Evolutionary conservation across 2,329 filamentous ascomycete species (phyloP).

Genomic region (Pseudohalonectria lignicola): DNA sequence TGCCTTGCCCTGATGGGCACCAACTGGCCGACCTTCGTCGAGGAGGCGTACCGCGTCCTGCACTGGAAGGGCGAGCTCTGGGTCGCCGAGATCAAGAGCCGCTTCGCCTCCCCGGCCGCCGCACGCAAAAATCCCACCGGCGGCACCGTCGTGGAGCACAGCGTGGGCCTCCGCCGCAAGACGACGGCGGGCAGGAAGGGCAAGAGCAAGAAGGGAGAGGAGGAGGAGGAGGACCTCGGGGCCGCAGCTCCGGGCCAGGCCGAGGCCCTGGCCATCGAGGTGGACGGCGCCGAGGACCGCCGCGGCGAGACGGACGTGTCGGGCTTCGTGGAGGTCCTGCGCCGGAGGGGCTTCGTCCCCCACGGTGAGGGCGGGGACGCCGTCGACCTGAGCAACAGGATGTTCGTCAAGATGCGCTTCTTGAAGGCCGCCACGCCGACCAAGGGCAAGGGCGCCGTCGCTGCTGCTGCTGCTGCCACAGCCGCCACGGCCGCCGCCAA

Average conservation of each 20-base stretch:
- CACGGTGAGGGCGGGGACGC: constrained; percentile 52
- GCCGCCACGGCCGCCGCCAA: too few relatives aligned
- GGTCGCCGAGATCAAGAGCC: constrained; percentile 93
- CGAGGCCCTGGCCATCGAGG: constrained; percentile 53
- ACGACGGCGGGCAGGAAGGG: constrained; percentile 29
- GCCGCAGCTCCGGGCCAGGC: constrained; percentile 17
- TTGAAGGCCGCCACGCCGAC: constrained; percentile 67
- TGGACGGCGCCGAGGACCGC: constrained; percentile 54
- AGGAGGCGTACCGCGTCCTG: constrained; percentile 86
- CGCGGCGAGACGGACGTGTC: constrained; percentile 74
- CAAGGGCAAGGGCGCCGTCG: constrained; percentile 67
- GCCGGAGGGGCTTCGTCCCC: constrained; percentile 74
- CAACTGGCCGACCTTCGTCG: constrained; percentile 94
- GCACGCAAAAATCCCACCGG: constrained; percentile 9
- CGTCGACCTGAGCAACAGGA: constrained; percentile 81
- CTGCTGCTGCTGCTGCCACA: too few relatives aligned
- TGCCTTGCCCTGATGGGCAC: constrained; percentile 97
- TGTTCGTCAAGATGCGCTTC: constrained; percentile 98
- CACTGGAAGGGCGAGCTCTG: constrained; percentile 93
- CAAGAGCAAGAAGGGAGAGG: constrained; percentile 34
- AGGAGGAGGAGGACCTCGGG: constrained; percentile 31
- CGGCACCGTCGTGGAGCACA: constrained; percentile 47
- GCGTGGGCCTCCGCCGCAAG: constrained; percentile 59
- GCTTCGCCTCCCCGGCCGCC: constrained; percentile 48
- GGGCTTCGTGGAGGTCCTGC: constrained; percentile 75